These are phyloP conservation scores for Saturnispora bothae DNA, from an alignment of 805 yeast genomes.

Conservation along the genomic window DNA sequence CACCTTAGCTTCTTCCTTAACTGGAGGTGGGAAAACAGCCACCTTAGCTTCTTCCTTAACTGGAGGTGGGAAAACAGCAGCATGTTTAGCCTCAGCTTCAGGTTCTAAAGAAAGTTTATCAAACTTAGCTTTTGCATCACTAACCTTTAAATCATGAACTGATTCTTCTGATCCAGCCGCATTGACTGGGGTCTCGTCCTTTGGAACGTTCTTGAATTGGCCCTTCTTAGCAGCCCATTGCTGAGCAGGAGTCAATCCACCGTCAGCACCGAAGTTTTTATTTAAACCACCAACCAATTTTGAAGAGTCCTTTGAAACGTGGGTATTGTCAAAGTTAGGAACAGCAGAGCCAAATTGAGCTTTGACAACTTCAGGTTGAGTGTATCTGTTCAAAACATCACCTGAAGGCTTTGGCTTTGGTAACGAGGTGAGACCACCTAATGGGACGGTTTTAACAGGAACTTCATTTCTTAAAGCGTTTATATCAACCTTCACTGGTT, in stretches of 20 bases:
- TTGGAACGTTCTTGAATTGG: slow-evolving; percentile 37
- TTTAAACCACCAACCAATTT: slow-evolving; percentile 50
- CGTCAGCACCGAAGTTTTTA: slow-evolving; percentile 51
- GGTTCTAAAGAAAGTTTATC: slow-evolving; percentile 21
- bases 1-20: background rate
- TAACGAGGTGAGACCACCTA: slow-evolving; percentile 40
- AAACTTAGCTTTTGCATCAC: slow-evolving; percentile 25
- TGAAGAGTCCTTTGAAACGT: slow-evolving; percentile 29
- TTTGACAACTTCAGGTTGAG: slow-evolving; percentile 25
- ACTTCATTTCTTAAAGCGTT: slow-evolving; percentile 37
- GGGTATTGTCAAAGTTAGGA: slow-evolving; percentile 20
- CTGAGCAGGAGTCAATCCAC: slow-evolving; percentile 90
- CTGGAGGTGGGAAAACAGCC: slow-evolving; percentile 11
- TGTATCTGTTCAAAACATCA: slow-evolving; percentile 40
- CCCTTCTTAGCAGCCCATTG: slow-evolving; percentile 90
- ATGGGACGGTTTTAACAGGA: slow-evolving; percentile 38
- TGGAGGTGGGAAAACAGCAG: slow-evolving; percentile 15
- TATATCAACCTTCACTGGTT: slow-evolving; percentile 55
- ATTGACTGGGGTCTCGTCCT: slow-evolving; percentile 25
- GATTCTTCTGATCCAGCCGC: slow-evolving; percentile 13
- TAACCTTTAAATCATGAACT: slow-evolving; percentile 24
- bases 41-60: background rate
- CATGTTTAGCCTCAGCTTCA: slow-evolving; percentile 15
- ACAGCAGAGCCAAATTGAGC: slow-evolving; percentile 27
- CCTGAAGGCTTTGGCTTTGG: slow-evolving; percentile 52